These are phyloP conservation scores for Pseudozyma thailandica DNA, from an alignment of 1,284 basidiomycete genomes.

Conservation along the genomic window DNA sequence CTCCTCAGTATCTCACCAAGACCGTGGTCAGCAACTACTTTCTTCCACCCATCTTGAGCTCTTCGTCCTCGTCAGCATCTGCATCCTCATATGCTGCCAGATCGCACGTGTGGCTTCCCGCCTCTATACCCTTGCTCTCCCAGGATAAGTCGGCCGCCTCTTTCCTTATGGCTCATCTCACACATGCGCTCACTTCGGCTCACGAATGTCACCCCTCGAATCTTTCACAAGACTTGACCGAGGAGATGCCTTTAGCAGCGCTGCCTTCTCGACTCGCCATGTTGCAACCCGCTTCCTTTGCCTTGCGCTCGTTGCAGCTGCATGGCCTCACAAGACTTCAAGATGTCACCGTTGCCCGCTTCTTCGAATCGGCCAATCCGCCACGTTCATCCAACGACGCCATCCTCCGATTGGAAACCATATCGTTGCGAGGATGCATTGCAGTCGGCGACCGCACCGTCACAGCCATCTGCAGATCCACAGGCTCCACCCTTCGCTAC, in stretches of 20 bases:
- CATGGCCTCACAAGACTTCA: constrained; percentile 38
- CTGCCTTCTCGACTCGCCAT: constrained; percentile 8
- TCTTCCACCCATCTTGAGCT: constrained; percentile 23
- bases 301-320: constrained; percentile 34
- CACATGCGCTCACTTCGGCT: constrained; percentile 7
- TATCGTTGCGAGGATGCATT: constrained; percentile 36
- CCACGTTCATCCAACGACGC: background rate
- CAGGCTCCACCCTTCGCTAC: constrained; percentile 26
- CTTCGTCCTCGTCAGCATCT: background rate
- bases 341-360: constrained; percentile 26
- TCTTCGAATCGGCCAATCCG: constrained; percentile 24
- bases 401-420: constrained; percentile 19
- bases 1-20: constrained; percentile 29
- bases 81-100: constrained; percentile 9
- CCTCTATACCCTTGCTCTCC: constrained; percentile 35
- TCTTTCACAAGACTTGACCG: background rate
- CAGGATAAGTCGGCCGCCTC: constrained; percentile 32
- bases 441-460: constrained; percentile 33
- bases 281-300: constrained; percentile 20
- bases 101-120: constrained; percentile 37
- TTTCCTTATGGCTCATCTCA: constrained; percentile 27
- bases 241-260: constrained; percentile 19
- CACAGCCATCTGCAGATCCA: constrained; percentile 22
- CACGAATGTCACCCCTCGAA: background rate
- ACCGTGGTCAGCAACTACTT: constrained; percentile 34